Base-by-base conservation (phyloP, 257 asterid species). In the Schizonepeta tenuifolia region DNA sequence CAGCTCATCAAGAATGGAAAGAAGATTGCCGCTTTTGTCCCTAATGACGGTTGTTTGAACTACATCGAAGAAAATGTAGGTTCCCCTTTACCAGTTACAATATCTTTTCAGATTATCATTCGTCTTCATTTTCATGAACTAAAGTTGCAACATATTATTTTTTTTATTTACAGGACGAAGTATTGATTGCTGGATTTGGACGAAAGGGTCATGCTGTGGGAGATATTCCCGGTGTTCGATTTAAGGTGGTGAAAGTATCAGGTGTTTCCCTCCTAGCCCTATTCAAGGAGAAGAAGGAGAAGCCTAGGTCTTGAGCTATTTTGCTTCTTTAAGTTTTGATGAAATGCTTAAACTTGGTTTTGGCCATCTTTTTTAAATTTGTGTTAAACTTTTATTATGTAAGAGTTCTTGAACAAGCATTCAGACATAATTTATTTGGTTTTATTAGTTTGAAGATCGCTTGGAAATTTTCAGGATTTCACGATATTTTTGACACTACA, bases 131-230 rank as follows among this genome's bases (percentile, higher is more conserved):
- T 57, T 18, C 12, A 41, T 65, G 40, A 41, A 7, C 60, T 20
- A 18, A 54, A 73, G 21, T 55, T 28, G 7, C 62, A 17, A 28
- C 36, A 2, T 31, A 38, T 17, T n/a, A 0, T 2, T 6, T 44
- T 76, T 47, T 21, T 31, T 26, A 9, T 35, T 33, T 58, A 46
- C 79, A 85, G 89, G 90, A 85, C 14, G 90, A 85, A 67, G 90
- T 85, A 12, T 76, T 85, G 86, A 85, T 85, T 71, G 90, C 90
- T 43, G 90, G 90, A 71, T 85, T 85, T 50, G 90, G 90, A 54
- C 79, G 90, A 15, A 85, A 85, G 47, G 90, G 90, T 20, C 90
- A 85, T n/a, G 90, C 90, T 0, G 90, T 85, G 13, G 90, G 90
- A 83, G 90, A 85, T 85, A 85, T 85, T 83, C 90, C 90, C 1